Evolutionary conservation across 2,329 filamentous ascomycete species (phyloP).

Genomic region (Scedosporium dehoogii): DNA sequence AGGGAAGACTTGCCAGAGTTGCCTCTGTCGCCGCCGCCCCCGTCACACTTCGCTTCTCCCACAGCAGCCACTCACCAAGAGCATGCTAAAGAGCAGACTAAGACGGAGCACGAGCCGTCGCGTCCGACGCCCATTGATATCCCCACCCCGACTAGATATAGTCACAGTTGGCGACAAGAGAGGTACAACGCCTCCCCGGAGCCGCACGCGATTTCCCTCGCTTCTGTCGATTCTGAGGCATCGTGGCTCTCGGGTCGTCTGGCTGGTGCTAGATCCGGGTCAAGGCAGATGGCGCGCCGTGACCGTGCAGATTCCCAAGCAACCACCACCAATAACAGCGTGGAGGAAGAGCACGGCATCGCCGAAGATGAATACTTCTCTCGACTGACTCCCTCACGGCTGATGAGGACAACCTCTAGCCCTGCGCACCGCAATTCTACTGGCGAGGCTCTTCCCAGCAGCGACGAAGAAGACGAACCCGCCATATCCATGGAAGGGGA

Average conservation of each 20-base stretch:
- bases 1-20: constrained; percentile 84
- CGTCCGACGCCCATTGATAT: not conserved
- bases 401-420: constrained; percentile 12
- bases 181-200: constrained; percentile 35
- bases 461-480: constrained; percentile 48
- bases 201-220: constrained; percentile 71
- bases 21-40: constrained; percentile 74
- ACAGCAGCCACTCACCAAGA: constrained; percentile 38
- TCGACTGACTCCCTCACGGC: constrained; percentile 24
- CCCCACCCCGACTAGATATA: not conserved
- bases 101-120: not conserved
- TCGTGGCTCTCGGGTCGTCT: constrained; percentile 84
- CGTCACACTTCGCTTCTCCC: constrained; percentile 70
- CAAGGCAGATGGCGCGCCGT: constrained; percentile 21
- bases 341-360: constrained; percentile 47
- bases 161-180: not conserved
- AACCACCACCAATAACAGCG: constrained; percentile 15
- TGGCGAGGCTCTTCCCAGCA: constrained; percentile 43
- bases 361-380: constrained; percentile 54
- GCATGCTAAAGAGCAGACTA: not conserved
- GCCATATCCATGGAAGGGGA: constrained; percentile 25
- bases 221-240: constrained; percentile 88
- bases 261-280: constrained; percentile 28
- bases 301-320: constrained; percentile 18
- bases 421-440: constrained; percentile 29